Percentiles rank a stretch among this genome's conserved stretches.
Conservation (phyloP, 768 basidiomycete genomes). For the Hygrocybe coccinea region DNA sequence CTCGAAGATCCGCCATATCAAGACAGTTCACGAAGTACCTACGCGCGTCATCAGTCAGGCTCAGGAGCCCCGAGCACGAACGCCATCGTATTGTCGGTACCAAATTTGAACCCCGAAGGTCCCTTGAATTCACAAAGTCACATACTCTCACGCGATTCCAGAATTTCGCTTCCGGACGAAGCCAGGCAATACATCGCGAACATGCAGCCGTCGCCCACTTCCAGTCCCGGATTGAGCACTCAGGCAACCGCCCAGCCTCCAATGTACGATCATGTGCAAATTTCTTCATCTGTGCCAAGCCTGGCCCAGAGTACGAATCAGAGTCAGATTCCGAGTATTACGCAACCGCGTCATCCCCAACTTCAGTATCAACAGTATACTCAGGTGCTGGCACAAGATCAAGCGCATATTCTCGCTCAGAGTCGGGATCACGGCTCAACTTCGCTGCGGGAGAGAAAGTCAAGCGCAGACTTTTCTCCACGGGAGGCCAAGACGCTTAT, state of each 20-base stretch:
- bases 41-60: not conserved
- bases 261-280: not conserved
- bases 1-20: not conserved
- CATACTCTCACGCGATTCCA: conserved; percentile 50
- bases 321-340: no score
- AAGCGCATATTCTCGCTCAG: not conserved
- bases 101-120: not conserved
- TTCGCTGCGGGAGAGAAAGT: not conserved
- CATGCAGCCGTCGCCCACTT: conserved; percentile 58
- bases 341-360: not conserved
- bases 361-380: not conserved
- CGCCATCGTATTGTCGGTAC: not conserved
- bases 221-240: conserved; percentile 40
- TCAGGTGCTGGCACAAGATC: not conserved
- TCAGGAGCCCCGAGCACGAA: not conserved
- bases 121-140: conserved; percentile 19
- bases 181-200: conserved; percentile 66
- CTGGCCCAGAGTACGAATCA: no score
- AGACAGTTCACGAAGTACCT: not conserved
- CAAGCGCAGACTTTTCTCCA: not conserved
- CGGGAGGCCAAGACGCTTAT: not conserved
- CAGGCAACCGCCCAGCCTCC: not conserved
- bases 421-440: not conserved
- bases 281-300: not conserved
- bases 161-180: conserved; percentile 71